phyloP scores from a whole-genome alignment of 2,329 filamentous ascomycete genomes.

The Anthostomella pinea region DNA sequence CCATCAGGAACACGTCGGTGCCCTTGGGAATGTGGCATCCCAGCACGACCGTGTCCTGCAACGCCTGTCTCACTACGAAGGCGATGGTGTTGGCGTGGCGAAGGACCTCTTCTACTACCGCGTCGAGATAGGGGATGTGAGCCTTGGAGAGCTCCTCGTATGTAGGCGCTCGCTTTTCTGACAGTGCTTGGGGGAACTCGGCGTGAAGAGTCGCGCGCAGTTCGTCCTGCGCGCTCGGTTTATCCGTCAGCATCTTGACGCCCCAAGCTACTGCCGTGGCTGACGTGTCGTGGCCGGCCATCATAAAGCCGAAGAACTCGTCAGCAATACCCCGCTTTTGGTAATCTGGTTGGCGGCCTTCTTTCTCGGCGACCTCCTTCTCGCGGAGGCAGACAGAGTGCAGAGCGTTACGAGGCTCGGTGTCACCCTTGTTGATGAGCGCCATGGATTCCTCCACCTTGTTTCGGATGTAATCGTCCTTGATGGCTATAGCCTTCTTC shows the following conservation, averaged over 20 bases:
- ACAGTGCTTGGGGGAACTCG: slow-evolving; percentile 13
- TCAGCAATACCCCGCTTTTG: slow-evolving; percentile 22
- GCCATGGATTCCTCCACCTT: slow-evolving; percentile 21
- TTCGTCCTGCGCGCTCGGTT: slow-evolving; percentile 23
- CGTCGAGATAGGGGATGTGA: slow-evolving; percentile 31
- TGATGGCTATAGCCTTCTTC: slow-evolving; percentile 28
- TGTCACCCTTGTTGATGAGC: slow-evolving; percentile 19
- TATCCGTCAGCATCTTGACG: slow-evolving; percentile 28
- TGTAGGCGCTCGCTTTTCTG: slow-evolving; percentile 21
- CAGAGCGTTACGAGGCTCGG: slow-evolving; percentile 27
- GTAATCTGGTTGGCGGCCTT: slow-evolving; percentile 24
- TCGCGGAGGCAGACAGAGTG: slow-evolving; percentile 34
- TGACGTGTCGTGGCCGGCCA: slow-evolving; percentile 34
- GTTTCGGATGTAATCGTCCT: slow-evolving; percentile 28
- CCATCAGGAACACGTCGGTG: slow-evolving; percentile 21
- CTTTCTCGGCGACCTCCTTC: slow-evolving; percentile 25
- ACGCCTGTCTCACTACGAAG: slow-evolving; percentile 23
- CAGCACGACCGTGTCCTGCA: slow-evolving; percentile 26
- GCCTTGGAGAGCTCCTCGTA: slow-evolving; percentile 22
- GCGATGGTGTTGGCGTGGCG: slow-evolving; percentile 24
- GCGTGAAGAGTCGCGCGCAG: slow-evolving; percentile 24
- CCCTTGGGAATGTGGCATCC: slow-evolving; percentile 29
- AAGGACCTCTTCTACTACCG: slow-evolving; percentile 31
- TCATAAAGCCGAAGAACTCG: slow-evolving; percentile 31
- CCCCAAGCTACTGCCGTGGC: slow-evolving; percentile 29